Evolutionary conservation across 1,284 basidiomycete genomes (phyloP).

Genomic region (Tylopilus sp.): DNA sequence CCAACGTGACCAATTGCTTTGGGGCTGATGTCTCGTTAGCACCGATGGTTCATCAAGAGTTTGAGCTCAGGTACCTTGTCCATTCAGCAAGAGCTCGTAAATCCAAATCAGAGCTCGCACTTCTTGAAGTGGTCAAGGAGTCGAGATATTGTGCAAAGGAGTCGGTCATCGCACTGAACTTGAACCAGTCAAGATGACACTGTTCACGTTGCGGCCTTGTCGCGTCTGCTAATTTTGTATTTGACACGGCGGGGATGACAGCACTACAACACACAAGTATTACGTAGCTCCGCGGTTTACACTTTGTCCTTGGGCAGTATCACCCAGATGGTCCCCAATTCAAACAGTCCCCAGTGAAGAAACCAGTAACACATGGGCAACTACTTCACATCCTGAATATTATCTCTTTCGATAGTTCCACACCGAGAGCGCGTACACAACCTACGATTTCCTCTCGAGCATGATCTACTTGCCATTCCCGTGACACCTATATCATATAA

Average conservation of each 20-base stretch:
- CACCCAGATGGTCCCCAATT: no score
- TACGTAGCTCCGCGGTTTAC: no score
- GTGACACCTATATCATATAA: conserved; percentile 27
- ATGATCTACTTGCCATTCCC: conserved; percentile 28
- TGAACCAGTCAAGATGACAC: background rate
- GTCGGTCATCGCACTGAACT: conserved; percentile 23
- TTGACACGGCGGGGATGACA: conserved; percentile 11
- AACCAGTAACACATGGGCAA: background rate
- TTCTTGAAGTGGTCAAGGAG: conserved; percentile 17
- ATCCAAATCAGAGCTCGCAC: conserved; percentile 12
- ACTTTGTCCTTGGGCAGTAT: no score
- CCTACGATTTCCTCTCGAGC: conserved; percentile 27
- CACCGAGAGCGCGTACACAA: conserved; percentile 42
- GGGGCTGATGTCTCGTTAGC: conserved; percentile 22
- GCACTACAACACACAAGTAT: no score
- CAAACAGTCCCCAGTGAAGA: no score
- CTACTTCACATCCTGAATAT: conserved; percentile 29
- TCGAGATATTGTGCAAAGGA: conserved; percentile 28
- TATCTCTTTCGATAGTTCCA: conserved; percentile 38
- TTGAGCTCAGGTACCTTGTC: conserved; percentile 22
- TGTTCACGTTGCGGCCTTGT: no score
- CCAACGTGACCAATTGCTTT: conserved; percentile 15
- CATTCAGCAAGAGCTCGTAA: conserved; percentile 21
- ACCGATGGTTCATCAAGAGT: conserved; percentile 7
- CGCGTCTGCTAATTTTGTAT: no score